Evolutionary conservation across 306 rosid genomes (phyloP), one percentile per base, ranked within the genome.

Genomic region (Sicyos baderoa): DNA sequence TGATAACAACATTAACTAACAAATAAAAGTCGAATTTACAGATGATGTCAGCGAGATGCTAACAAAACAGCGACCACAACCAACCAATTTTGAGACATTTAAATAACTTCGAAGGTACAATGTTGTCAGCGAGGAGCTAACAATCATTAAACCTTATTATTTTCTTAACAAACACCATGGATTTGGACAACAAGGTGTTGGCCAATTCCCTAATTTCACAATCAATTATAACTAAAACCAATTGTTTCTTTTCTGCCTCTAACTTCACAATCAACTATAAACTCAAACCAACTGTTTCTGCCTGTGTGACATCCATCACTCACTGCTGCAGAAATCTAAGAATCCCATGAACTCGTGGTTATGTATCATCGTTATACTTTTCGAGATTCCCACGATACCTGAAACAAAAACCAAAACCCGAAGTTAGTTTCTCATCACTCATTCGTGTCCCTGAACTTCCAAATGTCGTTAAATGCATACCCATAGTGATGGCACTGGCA

Each of bases 281-380:
- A 29, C 35, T 63, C n/a, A 54, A 64, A 53, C 5, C 48, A 9
- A 32, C 19, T 16, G 68, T 35, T 62, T 62, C 64, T 40, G 12
- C 45, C 2, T 9, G 12, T 40, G 45, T 40, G 12, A 9, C 2
- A 7, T 3, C n/a, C n/a, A 3, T 40, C 45, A 40, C 45, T 40
- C 45, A 40, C 11, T 40, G 10, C 45, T 40, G 45, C 45, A 40
- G 71, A 92, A 89, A 6, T 76, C 87, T 54, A 92, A 73, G 76
- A 92, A 86, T 72, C 98, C 96, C 86, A 92, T 84, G 67, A 92
- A 92, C 76, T 92, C 95, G n/a, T 88, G 91, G 47, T 86, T 80
- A 44, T 68, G 14, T 63, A 87, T 87, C 96, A 92, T 92, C 16
- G 61, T 52, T 27, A 89, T 53, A 80, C 89, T 89, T 29, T 69